phyloP scores from a whole-genome alignment of 179 eudicot genomes.

The Actinidia chinensis region DNA sequence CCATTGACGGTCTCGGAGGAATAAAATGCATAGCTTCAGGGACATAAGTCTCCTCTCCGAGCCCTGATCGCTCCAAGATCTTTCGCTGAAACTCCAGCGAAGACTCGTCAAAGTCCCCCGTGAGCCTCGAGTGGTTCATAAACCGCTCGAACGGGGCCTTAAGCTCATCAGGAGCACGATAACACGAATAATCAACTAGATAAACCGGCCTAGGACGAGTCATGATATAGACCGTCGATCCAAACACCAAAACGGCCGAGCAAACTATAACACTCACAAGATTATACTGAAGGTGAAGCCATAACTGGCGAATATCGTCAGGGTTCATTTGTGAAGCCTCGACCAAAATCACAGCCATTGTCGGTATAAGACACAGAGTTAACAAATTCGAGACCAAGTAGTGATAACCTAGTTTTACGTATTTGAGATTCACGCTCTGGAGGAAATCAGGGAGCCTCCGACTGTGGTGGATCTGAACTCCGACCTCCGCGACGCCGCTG shows the following conservation, averaged over 20 bases:
- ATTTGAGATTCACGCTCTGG: slow-evolving; percentile 62
- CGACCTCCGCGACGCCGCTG: not conserved
- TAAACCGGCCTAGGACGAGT: slow-evolving; percentile 67
- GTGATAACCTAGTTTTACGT: slow-evolving; percentile 73
- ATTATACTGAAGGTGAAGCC: slow-evolving; percentile 65
- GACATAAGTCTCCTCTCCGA: slow-evolving; percentile 72
- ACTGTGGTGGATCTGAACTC: slow-evolving; percentile 32
- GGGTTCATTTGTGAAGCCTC: slow-evolving; percentile 66
- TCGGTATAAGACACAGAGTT: slow-evolving; percentile 56
- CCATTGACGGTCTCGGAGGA: slow-evolving; percentile 74
- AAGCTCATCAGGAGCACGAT: slow-evolving; percentile 49
- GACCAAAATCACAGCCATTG: slow-evolving; percentile 37
- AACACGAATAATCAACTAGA: slow-evolving; percentile 63
- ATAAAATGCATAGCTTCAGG: slow-evolving; percentile 66
- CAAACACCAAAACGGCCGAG: slow-evolving; percentile 50
- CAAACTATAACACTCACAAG: slow-evolving; percentile 49
- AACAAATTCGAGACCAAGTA: slow-evolving; percentile 57
- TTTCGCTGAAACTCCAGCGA: slow-evolving; percentile 70
- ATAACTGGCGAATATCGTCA: slow-evolving; percentile 57
- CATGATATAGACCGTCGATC: slow-evolving; percentile 64
- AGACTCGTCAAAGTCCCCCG: slow-evolving; percentile 71
- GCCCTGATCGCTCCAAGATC: slow-evolving; percentile 75
- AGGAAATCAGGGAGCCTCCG: slow-evolving; percentile 67
- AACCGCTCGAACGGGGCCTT: slow-evolving; percentile 45
- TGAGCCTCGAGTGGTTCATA: slow-evolving; percentile 49